Conservation (phyloP, 768 basidiomycete species). For the Asterophora parasitica region DNA sequence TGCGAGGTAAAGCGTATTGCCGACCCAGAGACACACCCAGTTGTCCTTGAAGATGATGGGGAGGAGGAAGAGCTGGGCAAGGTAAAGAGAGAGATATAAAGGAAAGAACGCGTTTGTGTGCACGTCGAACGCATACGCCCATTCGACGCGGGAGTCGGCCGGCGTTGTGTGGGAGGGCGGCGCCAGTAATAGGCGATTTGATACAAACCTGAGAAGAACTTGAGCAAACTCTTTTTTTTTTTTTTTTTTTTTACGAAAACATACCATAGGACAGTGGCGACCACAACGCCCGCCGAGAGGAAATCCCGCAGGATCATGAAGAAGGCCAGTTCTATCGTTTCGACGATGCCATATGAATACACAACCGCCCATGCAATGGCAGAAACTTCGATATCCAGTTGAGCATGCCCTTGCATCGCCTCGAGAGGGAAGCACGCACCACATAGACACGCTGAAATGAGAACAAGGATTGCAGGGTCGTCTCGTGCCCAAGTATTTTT, state of each 20-base stretch:
- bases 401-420: conserved; percentile 2
- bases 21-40: conserved; percentile 93
- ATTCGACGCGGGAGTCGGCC: conserved; percentile 74
- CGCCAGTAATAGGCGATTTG: conserved; percentile 66
- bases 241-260: conserved; percentile 14
- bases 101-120: conserved; percentile 98
- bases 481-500: conserved; percentile 99
- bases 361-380: conserved; percentile 84
- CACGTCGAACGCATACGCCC: conserved; percentile 95
- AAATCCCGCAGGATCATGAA: conserved; percentile 90
- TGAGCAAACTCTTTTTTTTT: too few relatives aligned
- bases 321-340: conserved; percentile 60
- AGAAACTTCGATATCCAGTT: conserved; percentile 47
- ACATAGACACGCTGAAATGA: conserved; percentile 74
- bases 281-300: conserved; percentile 67
- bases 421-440: conserved; percentile 39
- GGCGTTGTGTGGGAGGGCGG: conserved; percentile 69
- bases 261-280: conserved; percentile 76
- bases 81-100: conserved; percentile 83
- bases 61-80: conserved; percentile 82
- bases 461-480: conserved; percentile 90
- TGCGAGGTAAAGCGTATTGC: conserved; percentile 87
- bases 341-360: conserved; percentile 58
- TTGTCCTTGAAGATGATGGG: conserved; percentile 79
- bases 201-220: conserved; percentile 45